Base-by-base conservation (phyloP, 148 eudicot genomes). In the Cornus controversa region DNA sequence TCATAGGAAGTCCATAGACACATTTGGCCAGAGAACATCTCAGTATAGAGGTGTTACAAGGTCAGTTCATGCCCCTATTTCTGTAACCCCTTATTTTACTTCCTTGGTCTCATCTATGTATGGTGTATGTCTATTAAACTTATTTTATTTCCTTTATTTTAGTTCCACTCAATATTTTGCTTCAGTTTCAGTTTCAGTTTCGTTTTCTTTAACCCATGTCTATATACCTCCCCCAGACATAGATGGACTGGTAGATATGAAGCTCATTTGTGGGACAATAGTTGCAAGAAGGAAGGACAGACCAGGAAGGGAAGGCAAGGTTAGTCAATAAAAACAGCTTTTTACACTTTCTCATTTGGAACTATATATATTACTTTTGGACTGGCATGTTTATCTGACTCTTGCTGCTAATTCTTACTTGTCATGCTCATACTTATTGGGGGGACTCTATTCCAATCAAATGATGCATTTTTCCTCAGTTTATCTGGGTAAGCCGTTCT, bases 281-380 rank as follows among this genome's bases (percentile, higher is more conserved):
- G 90, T 77, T 93, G 94, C 91, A 93, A 87, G 79, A 93, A 91
- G 72, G 98, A 93, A 75, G 98, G 98, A 70, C 96, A 91, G 40
- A 89, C 96, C 1, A 91, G 98, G 57, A 93, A 93, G 85, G 98
- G 96, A 67, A 90, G 93, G 84, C 99, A 95, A 95, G 99, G 99
- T 95, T 83, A 73, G 90, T 80, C 71, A 68, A 27, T 7, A 27
- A 57, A 54, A 69, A 71, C 66, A 34, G 26, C 53, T 74, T 69
- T 70, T 31, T 11, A 40, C 42, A 26, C 67, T 69, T 2, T 54
- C 16, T 37, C 45, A 53, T 73, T 37, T 77, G 36, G 53, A 73
- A 57, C 28, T 62, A 71, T 73, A n/a, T n/a, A n/a, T n/a, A n/a
- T 67, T 72, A 28, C 40, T 76, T 84, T 78, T 78, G 68, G 18